Evolutionary conservation across 805 yeast genomes (phyloP), one percentile per base, ranked within the genome.

Genomic region (Vanderwaltozyma polyspora): DNA sequence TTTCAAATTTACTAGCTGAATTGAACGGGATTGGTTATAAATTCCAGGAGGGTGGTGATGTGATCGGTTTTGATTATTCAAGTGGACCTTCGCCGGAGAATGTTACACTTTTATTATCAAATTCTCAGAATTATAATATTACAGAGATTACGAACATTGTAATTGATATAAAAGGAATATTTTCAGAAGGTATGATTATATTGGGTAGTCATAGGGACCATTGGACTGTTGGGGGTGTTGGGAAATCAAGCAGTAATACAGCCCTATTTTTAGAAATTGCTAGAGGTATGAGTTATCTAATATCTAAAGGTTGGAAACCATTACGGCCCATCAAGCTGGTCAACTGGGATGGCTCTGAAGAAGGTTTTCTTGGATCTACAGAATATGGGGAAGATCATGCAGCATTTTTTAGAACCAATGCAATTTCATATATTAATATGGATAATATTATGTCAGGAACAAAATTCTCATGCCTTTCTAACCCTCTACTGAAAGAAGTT

Each of bases 281-380:
- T 1, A 53, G 78, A 31, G 74, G 74, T 0, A 57, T 73, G 27
- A 61, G 68, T 8, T 58, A 59, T 12, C 50, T 75, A 29, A 44
- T 56, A 6, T 52, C 62, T 29, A 50, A 57, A 5, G 80, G 79
- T 1, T 83, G 87, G 87, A 70, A 68, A 47, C 93, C 93, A 9
- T 53, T 70, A 33, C 63, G 91, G 47, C 72, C 86, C 0, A 76
- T 84, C 17, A 65, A 72, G 35, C 63, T 84, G 30, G 78, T 79
- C 0, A 74, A 82, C 19, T 84, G 86, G 86, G 94, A 84, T 56
- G 93, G 83, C 24, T 86, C 76, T 43, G 84, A 77, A 48, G 71
- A 70, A 41, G 89, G 81, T 0, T 59, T 75, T 35, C 43, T 83
- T 21, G 94, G 94, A 1, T 74, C 86, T 0, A 77, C 91, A 0